phyloP scores from a whole-genome alignment of 2,329 filamentous ascomycete genomes.

The Dothistroma septosporum region DNA sequence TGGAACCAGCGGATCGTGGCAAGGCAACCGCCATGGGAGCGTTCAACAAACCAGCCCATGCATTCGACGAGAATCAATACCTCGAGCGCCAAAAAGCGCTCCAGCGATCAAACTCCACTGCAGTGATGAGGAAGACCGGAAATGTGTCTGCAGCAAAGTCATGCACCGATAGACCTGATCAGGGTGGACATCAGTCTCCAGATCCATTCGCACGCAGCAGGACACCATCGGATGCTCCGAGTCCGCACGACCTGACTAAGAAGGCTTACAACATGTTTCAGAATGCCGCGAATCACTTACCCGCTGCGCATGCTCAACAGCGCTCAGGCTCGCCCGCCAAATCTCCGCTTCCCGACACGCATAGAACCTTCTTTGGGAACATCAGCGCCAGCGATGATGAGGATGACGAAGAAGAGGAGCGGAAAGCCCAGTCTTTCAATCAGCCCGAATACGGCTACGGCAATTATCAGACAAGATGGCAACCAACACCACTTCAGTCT shows the following conservation, averaged over 20 bases:
- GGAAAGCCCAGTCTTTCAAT: constrained; percentile 17
- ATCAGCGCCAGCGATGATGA: constrained; percentile 40
- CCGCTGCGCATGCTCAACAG: constrained; percentile 13
- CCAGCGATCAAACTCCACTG: constrained; percentile 51
- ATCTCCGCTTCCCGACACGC: constrained; percentile 29
- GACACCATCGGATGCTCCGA: constrained; percentile 27
- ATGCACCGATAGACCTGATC: constrained; percentile 23
- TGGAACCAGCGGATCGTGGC: constrained; percentile 71
- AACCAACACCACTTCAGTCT: constrained; percentile 30
- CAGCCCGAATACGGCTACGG: constrained; percentile 27
- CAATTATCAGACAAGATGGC: constrained; percentile 28
- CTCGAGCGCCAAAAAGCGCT: constrained; percentile 77
- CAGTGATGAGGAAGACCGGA: constrained; percentile 16
- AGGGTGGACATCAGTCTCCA: constrained; percentile 20
- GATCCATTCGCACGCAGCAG: constrained; percentile 18
- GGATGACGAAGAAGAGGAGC: constrained; percentile 33
- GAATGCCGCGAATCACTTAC: constrained; percentile 42
- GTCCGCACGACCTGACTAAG: constrained; percentile 29
- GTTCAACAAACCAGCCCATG: constrained; percentile 67
- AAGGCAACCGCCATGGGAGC: constrained; percentile 73
- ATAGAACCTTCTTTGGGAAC: constrained; percentile 39
- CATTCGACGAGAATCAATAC: constrained; percentile 82
- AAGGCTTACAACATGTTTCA: constrained; percentile 45
- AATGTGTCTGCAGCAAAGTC: constrained; percentile 20
- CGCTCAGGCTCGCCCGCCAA: constrained; percentile 11